Base-by-base conservation (phyloP, 1,284 basidiomycete species). In the Microbotryum scabiosae region DNA sequence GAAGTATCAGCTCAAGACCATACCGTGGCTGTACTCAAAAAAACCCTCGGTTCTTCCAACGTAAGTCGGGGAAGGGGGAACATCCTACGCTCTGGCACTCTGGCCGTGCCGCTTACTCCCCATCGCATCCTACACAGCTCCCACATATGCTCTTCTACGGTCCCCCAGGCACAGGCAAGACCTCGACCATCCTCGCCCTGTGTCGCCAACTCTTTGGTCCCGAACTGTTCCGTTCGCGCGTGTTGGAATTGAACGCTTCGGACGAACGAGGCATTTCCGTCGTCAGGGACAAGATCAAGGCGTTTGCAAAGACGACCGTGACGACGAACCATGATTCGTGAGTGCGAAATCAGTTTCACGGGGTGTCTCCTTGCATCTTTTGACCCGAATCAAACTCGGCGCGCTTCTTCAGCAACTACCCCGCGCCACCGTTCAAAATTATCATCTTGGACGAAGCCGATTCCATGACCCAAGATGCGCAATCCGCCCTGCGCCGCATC, bases 141-240 rank as follows among this genome's bases (percentile, higher is more conserved):
- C 94, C 96, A 2, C 96, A 99, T 74, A 98, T 98, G 94, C 80
- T 99, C 55, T 98, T 99, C 79, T 99, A 99, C 70, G 96, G 96
- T 0, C 96, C 96, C 21, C 96, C 96, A 10, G 96, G 96, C 32
- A 98, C 96, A 8, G 96, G 96, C 54, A 99, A 99, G 77, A 99
- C 96, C 18, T 96, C 91, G 45, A 97, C 96, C 1, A 98, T 99
- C 70, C 84, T 99, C 18, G 96, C 96, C 16, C 79, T 99, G 46
- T 81, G 96, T 49, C 81, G 93, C 54, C 92, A 98, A 75, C 82
- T 99, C 20, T 99, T 94, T 73, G 96, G 96, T 12, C 96, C 94
- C 56, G 94, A 97, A 69, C 87, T 97, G 72, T 97, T 97, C 73
- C 83, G 86, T 66, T 86, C 87, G 50, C 84, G 96, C 10, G 93